These are phyloP conservation scores for Viola pubescens DNA, from an alignment of 441 rosid species.

Conservation along the genomic window DNA sequence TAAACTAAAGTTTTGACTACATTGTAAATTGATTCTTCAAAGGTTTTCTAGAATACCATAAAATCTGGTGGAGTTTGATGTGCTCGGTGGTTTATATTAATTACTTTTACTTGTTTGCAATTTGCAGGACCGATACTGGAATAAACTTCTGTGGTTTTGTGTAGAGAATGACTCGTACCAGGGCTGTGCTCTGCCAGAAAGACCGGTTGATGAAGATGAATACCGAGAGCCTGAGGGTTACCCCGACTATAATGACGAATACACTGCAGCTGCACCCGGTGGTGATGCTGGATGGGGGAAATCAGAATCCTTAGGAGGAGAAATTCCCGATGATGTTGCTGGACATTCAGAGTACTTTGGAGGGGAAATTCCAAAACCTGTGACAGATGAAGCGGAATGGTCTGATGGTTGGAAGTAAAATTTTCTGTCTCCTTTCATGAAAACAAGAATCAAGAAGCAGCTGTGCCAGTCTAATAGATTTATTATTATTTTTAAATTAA, in stretches of 20 bases:
- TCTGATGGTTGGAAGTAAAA: slow-evolving; percentile 57
- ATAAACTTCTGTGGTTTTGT: slow-evolving; percentile 27
- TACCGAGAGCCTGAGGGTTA: slow-evolving; percentile 20
- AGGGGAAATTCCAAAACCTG: slow-evolving; percentile 27
- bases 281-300: slow-evolving; percentile 9
- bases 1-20: too few species aligned
- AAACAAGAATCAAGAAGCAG: too few species aligned
- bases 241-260: slow-evolving; percentile 18
- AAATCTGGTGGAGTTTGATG: too few species aligned
- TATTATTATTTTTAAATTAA: too few species aligned
- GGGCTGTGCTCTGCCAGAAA: slow-evolving; percentile 29
- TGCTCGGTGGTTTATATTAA: not conserved
- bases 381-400: slow-evolving; percentile 49
- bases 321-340: slow-evolving; percentile 18
- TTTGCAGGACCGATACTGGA: slow-evolving; percentile 30
- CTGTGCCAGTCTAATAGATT: too few species aligned
- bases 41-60: too few species aligned
- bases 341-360: slow-evolving; percentile 21
- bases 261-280: not conserved
- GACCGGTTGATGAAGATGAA: slow-evolving; percentile 26
- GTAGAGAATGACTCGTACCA: slow-evolving; percentile 25
- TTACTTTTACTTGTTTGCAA: not conserved
- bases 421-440: not conserved
- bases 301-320: slow-evolving; percentile 17
- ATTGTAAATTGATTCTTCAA: too few species aligned